Base-by-base conservation (phyloP, 2,329 filamentous ascomycete species). In the Scedosporium apiospermum region DNA sequence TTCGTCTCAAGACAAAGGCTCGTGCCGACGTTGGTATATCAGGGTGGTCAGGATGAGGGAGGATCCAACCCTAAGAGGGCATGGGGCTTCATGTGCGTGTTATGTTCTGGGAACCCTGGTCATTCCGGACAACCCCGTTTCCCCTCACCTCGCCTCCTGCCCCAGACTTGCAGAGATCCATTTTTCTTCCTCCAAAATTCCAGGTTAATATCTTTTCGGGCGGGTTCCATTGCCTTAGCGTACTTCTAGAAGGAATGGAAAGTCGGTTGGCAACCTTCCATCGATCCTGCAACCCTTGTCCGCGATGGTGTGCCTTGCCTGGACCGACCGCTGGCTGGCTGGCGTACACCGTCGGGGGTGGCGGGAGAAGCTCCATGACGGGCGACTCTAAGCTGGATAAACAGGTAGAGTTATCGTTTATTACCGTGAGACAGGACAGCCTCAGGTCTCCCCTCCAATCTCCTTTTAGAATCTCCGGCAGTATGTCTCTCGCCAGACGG, bases 101-200 rank as follows among this genome's bases (percentile, higher is more conserved):
- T 55, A 55, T 18, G 51, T 27, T 27, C 51, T 14, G 23, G 51
- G 51, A 26, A 23, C 51, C 51, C 51, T 55, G 51, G 51, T 55
- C 51, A 55, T 55, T 55, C 51, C 51, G 51, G 51, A 55, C 51
- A 55, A 55, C 51, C 23, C 51, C 51, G 51, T 55, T 26, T 55
- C 51, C 51, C 51, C 51, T 55, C 51, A 55, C 21, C 51, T 55
- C 23, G 23, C 51, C 10, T 23, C 18, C 23, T 6, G 23, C 18
- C 23, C 51, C 18, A 55, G 51, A 55, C 18, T 55, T 26, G 51
- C 21, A 55, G 51, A 55, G 51, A 55, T 23, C 51, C 51, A 55
- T 23, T 23, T 14, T 55, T 55, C 9, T 10, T 14, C 23, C 27
- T 55, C 23, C 18, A 55, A 23, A 55, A 55, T 23, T 26, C 23